Base-by-base conservation (phyloP, 306 rosid genomes). In the Prinsepia uniflora region DNA sequence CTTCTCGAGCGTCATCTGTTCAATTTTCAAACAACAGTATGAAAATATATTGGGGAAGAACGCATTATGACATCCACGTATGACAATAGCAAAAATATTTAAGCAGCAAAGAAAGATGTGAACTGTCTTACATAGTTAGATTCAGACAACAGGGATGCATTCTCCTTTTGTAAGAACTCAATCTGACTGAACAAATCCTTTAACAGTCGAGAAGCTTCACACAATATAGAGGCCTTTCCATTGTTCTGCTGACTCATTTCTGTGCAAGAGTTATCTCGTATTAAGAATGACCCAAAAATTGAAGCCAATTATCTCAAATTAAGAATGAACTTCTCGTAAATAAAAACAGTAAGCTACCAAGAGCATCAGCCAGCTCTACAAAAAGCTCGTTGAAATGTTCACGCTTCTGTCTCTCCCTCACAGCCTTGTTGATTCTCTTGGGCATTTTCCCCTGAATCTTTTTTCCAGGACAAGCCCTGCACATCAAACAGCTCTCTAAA, bases 401-500 rank as follows among this genome's bases (percentile, higher is more conserved):
- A 5, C 99, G 92, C 90, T 94, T 94, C 89, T 79, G 68, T 81
- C 84, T 94, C 89, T 94, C 99, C 86, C 92, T 87, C 86, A 87
- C 97, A 19, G 99, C 84, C 88, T 94, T 94, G 82, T 84, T 95
- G 75, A 91, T 76, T 76, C 96, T 86, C 75, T 77, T 91, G 10
- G 97, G 97, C 48, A 76, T 79, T 83, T 86, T 94, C 81, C 48
- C 82, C 77, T 63, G 80, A 56, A 62, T 86, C 80, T 66, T 86
- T 76, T 76, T 85, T 24, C 85, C 68, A 61, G 81, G 34, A 78
- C 73, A 65, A 63, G 72, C 81, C 82, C 99, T 94, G 88, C 69
- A 76, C 63, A 80, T 75, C 70, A 74, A 73, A 79, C 63, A 76
- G 65, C 48, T 66, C 54, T n/a, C 24, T 75, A 56, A 82, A 67